These are phyloP conservation scores for Xylaria digitata DNA, from an alignment of 2,329 filamentous ascomycete genomes.

Conservation along the genomic window DNA sequence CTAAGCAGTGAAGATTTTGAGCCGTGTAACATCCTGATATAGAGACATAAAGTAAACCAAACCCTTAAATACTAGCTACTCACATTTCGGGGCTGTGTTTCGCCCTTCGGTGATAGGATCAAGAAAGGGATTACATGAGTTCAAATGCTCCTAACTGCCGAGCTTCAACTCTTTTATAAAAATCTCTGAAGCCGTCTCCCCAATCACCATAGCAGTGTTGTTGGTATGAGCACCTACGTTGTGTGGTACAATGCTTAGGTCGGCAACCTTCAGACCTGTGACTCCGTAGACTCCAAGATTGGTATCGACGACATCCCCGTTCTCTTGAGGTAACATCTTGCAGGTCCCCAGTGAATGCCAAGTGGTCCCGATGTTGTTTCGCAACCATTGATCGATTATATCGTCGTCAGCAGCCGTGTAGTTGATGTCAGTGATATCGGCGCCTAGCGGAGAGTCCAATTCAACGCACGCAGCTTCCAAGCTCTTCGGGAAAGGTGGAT, in stretches of 20 bases:
- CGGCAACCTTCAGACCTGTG: conserved; percentile 53
- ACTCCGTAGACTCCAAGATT: conserved; percentile 56
- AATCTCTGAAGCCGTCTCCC: conserved; percentile 59
- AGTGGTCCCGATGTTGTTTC: conserved; percentile 53
- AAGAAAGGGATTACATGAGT: too few relatives aligned
- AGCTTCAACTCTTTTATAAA: conserved; percentile 49
- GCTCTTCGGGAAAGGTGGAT: conserved; percentile 57
- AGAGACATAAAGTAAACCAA: too few relatives aligned
- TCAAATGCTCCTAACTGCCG: too few relatives aligned
- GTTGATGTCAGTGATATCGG: conserved; percentile 56
- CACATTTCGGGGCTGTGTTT: too few relatives aligned
- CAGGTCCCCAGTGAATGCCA: conserved; percentile 57
- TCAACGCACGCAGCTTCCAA: conserved; percentile 50
- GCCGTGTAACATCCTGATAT: too few relatives aligned
- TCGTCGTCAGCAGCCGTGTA: conserved; percentile 60
- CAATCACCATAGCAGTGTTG: conserved; percentile 60
- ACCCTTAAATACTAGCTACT: too few relatives aligned
- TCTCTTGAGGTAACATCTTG: conserved; percentile 55
- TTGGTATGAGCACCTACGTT: conserved; percentile 60
- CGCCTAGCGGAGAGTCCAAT: not conserved
- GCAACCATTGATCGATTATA: conserved; percentile 56
- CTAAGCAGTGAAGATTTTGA: too few relatives aligned
- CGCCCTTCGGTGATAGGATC: too few relatives aligned
- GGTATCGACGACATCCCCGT: conserved; percentile 55
- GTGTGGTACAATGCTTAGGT: conserved; percentile 50